phyloP scores from a whole-genome alignment of 2,329 filamentous ascomycete species.

The Didymella segeticola region DNA sequence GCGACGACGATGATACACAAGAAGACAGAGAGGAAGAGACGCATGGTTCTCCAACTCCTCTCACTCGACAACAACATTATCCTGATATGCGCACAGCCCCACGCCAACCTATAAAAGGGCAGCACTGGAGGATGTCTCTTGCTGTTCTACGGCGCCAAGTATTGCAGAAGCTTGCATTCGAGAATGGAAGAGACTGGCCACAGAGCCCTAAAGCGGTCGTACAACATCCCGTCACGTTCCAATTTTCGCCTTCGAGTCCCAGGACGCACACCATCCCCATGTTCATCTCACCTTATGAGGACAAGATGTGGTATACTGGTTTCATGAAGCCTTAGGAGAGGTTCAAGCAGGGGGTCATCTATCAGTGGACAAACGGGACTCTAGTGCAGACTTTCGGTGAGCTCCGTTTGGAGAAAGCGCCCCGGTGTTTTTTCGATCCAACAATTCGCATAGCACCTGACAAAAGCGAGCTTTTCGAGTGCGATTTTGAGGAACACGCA shows the following conservation, averaged over 20 bases:
- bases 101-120: not conserved
- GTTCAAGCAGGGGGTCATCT: constrained; percentile 4
- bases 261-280: not conserved
- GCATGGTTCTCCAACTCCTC: not conserved
- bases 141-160: not conserved
- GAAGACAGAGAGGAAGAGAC: not conserved
- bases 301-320: constrained; percentile 24
- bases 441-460: not conserved
- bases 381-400: constrained; percentile 11
- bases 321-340: constrained; percentile 23
- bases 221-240: not conserved
- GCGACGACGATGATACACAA: not conserved
- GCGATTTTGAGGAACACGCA: constrained; percentile 18
- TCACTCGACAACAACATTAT: not conserved
- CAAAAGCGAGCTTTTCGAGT: not conserved
- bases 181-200: not conserved
- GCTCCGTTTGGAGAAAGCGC: not conserved
- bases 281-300: constrained; percentile 5
- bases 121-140: not conserved
- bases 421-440: not conserved
- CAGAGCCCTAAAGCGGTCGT: not conserved
- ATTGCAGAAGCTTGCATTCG: not conserved
- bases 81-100: not conserved
- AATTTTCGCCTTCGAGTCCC: not conserved
- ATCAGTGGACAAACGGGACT: constrained; percentile 3